Evolutionary conservation across 2,329 filamentous ascomycete species (phyloP).

Genomic region (Pseudopithomyces maydicus): DNA sequence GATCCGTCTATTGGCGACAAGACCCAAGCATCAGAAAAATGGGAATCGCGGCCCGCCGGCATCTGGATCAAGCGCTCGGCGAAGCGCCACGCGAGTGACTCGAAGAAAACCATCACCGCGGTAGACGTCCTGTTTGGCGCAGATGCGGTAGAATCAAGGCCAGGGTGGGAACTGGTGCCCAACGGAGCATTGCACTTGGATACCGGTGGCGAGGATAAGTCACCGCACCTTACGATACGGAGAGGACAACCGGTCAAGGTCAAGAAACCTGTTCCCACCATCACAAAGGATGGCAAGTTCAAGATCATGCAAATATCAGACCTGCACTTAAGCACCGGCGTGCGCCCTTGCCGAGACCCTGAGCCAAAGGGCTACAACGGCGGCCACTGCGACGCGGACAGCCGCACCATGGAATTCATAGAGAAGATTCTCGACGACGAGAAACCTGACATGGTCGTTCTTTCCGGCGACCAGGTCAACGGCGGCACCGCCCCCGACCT

Average conservation of each 20-base stretch:
- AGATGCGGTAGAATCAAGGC: slow-evolving; percentile 87
- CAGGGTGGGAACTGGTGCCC: slow-evolving; percentile 80
- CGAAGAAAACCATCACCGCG: slow-evolving; percentile 74
- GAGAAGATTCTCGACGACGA: slow-evolving; percentile 84
- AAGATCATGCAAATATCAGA: slow-evolving; percentile 98
- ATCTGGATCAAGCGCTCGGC: slow-evolving; percentile 81
- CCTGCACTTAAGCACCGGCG: slow-evolving; percentile 87
- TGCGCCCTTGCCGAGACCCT: slow-evolving; percentile 85
- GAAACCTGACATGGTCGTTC: slow-evolving; percentile 87
- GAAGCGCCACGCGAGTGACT: slow-evolving; percentile 75
- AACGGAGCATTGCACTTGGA: slow-evolving; percentile 69
- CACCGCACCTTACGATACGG: slow-evolving; percentile 77
- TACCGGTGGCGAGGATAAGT: slow-evolving; percentile 63
- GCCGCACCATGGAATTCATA: slow-evolving; percentile 88
- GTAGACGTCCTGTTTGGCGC: slow-evolving; percentile 88
- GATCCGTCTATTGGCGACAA: slow-evolving; percentile 67
- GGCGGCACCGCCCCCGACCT: slow-evolving; percentile 90
- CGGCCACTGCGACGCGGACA: slow-evolving; percentile 86
- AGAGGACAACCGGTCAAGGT: slow-evolving; percentile 69
- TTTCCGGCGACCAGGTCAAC: slow-evolving; percentile 95
- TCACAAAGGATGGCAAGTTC: slow-evolving; percentile 88
- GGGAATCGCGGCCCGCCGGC: slow-evolving; percentile 78
- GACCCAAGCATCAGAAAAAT: slow-evolving; percentile 64
- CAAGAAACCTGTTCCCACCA: slow-evolving; percentile 74
- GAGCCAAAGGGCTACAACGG: slow-evolving; percentile 74